phyloP scores from a whole-genome alignment of 1,284 basidiomycete genomes.

The Ceraceosorus guamensis region DNA sequence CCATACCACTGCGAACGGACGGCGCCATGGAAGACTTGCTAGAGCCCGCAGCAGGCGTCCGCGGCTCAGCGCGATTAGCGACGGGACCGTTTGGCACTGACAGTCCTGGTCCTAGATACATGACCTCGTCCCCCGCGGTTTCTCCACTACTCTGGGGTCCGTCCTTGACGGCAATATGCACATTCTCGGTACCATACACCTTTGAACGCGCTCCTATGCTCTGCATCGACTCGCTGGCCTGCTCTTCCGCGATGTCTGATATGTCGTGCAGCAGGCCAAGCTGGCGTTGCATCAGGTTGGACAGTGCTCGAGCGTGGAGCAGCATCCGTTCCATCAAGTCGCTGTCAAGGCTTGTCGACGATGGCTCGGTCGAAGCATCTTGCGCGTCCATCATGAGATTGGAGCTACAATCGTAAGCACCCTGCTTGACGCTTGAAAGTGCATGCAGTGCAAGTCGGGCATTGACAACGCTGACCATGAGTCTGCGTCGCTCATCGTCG shows the following conservation, averaged over 20 bases:
- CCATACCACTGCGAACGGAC: slow-evolving; percentile 11
- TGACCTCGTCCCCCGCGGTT: slow-evolving; percentile 20
- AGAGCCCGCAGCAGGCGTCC: slow-evolving; percentile 7
- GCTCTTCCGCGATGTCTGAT: slow-evolving; percentile 23
- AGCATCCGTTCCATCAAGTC: slow-evolving; percentile 1
- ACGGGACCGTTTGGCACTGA: slow-evolving; percentile 33
- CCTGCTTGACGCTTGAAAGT: slow-evolving; percentile 29
- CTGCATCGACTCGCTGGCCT: slow-evolving; percentile 5
- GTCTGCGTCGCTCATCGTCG: slow-evolving; percentile 17
- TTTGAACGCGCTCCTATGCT: slow-evolving; percentile 28
- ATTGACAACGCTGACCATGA: slow-evolving; percentile 11
- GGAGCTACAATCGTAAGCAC: slow-evolving; percentile 22
- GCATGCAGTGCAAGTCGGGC: slow-evolving; percentile 22
- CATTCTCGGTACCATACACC: slow-evolving; percentile 21
- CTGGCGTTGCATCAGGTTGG: neutral
- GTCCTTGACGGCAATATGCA: neutral
- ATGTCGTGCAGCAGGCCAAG: slow-evolving; percentile 10
- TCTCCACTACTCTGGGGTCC: slow-evolving; percentile 6
- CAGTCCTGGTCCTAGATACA: slow-evolving; percentile 37
- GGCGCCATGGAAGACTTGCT: slow-evolving; percentile 13
- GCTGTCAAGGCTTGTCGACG: too few species aligned
- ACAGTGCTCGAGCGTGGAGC: slow-evolving; percentile 3
- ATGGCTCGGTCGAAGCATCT: slow-evolving; percentile 9
- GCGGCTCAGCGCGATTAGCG: slow-evolving; percentile 6
- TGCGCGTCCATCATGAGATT: slow-evolving; percentile 23